phyloP scores from a whole-genome alignment of 2,329 filamentous ascomycete species.

The Penicillium sp. region DNA sequence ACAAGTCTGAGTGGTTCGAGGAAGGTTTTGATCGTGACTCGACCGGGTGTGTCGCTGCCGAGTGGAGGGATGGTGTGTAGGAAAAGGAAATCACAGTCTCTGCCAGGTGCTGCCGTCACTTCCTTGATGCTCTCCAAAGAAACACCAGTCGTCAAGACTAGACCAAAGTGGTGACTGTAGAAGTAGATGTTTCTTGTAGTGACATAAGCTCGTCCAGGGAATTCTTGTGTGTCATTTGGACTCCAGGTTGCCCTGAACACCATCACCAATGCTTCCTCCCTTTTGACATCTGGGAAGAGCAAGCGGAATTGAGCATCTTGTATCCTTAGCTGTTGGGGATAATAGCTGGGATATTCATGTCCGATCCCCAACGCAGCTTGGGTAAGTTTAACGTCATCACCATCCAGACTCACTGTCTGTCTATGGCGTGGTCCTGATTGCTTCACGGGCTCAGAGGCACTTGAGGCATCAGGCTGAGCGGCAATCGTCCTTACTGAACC shows the following conservation, averaged over 20 bases:
- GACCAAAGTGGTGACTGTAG: constrained; percentile 90
- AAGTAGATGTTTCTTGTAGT: constrained; percentile 90
- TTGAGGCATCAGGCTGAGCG: constrained; percentile 21
- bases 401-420: constrained; percentile 59
- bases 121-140: constrained; percentile 77
- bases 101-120: constrained; percentile 84
- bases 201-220: constrained; percentile 83
- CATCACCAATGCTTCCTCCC: constrained; percentile 79
- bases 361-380: constrained; percentile 34
- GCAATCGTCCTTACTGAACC: constrained; percentile 23
- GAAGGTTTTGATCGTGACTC: constrained; percentile 89
- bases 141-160: constrained; percentile 80
- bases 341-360: constrained; percentile 68
- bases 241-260: constrained; percentile 94
- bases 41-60: constrained; percentile 64
- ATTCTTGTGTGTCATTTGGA: constrained; percentile 71
- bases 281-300: constrained; percentile 77
- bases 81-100: constrained; percentile 90
- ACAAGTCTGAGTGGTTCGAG: constrained; percentile 82
- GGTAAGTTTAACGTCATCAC: constrained; percentile 39
- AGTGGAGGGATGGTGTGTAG: constrained; percentile 71
- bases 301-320: constrained; percentile 94
- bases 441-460: constrained; percentile 24
- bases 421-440: constrained; percentile 47
- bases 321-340: constrained; percentile 76